Conservation (phyloP, 2,329 filamentous ascomycete genomes). For the Ceratocystis lukuohia region DNA sequence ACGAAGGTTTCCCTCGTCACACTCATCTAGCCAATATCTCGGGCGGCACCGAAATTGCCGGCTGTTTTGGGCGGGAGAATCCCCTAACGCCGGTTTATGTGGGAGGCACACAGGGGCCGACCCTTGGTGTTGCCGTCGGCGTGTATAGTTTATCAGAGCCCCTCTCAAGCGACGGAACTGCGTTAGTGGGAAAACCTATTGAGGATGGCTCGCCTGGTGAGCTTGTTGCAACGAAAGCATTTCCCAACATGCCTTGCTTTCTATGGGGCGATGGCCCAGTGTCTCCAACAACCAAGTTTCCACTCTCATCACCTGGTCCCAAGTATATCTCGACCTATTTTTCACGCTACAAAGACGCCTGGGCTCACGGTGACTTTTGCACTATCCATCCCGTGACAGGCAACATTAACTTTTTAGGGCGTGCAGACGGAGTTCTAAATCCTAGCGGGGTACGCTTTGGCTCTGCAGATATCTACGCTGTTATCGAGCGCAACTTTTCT, state of each 20-base stretch:
- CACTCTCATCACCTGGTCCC: slow-evolving; percentile 31
- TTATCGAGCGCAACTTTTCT: slow-evolving; percentile 53
- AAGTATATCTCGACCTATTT: slow-evolving; percentile 51
- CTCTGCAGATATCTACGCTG: slow-evolving; percentile 64
- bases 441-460: slow-evolving; percentile 69
- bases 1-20: slow-evolving; percentile 51
- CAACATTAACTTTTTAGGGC: slow-evolving; percentile 51
- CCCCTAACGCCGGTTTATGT: slow-evolving; percentile 48
- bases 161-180: slow-evolving; percentile 22
- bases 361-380: slow-evolving; percentile 76
- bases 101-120: slow-evolving; percentile 39
- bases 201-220: slow-evolving; percentile 55
- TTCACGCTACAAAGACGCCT: slow-evolving; percentile 50
- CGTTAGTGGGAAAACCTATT: slow-evolving; percentile 32
- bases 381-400: slow-evolving; percentile 54
- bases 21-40: slow-evolving; percentile 62
- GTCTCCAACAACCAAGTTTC: slow-evolving; percentile 22
- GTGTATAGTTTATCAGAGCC: slow-evolving; percentile 49
- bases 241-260: slow-evolving; percentile 61
- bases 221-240: slow-evolving; percentile 54
- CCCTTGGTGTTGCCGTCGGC: slow-evolving; percentile 37
- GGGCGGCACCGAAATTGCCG: slow-evolving; percentile 62
- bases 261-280: slow-evolving; percentile 44
- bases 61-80: slow-evolving; percentile 52
- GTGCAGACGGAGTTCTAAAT: slow-evolving; percentile 68